These are phyloP conservation scores for Candida parachauliodes DNA, from an alignment of 805 yeast genomes.

Conservation along the genomic window DNA sequence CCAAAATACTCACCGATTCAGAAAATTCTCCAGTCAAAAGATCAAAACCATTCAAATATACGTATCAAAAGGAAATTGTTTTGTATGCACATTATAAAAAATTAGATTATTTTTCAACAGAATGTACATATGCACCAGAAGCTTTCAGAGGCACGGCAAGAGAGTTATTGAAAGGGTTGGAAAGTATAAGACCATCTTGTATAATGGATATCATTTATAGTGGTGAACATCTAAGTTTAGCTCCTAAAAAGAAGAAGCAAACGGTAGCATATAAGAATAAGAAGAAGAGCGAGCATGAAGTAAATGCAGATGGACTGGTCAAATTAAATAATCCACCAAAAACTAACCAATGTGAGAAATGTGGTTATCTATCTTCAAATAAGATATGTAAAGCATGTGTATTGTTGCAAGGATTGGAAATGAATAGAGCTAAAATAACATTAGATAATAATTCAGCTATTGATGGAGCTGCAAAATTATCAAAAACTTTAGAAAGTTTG, in stretches of 20 bases:
- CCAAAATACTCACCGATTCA: slow-evolving; percentile 78
- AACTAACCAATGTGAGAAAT: slow-evolving; percentile 75
- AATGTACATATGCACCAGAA: slow-evolving; percentile 97
- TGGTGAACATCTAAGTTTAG: slow-evolving; percentile 79
- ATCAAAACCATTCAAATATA: slow-evolving; percentile 92
- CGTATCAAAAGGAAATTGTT: slow-evolving; percentile 96
- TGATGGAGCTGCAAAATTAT: slow-evolving; percentile 62
- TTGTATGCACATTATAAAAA: slow-evolving; percentile 95
- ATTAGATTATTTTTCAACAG: slow-evolving; percentile 93
- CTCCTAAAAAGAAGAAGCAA: slow-evolving; percentile 48
- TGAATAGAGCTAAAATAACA: slow-evolving; percentile 61
- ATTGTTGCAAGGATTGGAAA: slow-evolving; percentile 77
- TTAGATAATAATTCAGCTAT: slow-evolving; percentile 51
- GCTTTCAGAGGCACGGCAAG: slow-evolving; percentile 98
- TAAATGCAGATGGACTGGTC: slow-evolving; percentile 62
- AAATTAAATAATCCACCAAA: slow-evolving; percentile 38
- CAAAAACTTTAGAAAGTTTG: slow-evolving; percentile 60
- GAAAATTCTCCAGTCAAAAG: slow-evolving; percentile 87
- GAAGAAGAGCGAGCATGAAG: slow-evolving; percentile 43
- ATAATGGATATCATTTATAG: slow-evolving; percentile 92
- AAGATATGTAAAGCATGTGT: slow-evolving; percentile 90
- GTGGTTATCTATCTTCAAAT: slow-evolving; percentile 91
- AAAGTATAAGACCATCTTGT: slow-evolving; percentile 86
- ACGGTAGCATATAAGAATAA: slow-evolving; percentile 26
- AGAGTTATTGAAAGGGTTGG: slow-evolving; percentile 83